Conservation (phyloP, 108 stramenopile genomes). For the Cyclotella atomus region DNA sequence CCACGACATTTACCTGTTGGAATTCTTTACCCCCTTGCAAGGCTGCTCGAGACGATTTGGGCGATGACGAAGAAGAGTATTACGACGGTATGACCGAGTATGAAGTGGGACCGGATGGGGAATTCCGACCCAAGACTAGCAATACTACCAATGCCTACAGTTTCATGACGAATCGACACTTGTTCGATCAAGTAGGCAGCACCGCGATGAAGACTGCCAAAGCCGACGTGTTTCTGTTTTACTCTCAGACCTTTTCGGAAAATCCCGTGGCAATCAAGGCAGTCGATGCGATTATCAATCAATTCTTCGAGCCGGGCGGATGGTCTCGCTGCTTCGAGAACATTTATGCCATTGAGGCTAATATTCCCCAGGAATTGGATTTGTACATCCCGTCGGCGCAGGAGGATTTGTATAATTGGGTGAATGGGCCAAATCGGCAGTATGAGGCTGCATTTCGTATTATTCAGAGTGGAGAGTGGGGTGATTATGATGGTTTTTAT, state of each 20-base stretch:
- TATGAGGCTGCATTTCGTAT: constrained; percentile 72
- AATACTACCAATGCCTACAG: constrained; percentile 16
- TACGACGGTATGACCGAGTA: constrained; percentile 26
- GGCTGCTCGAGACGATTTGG: constrained; percentile 56
- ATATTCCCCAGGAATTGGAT: constrained; percentile 62
- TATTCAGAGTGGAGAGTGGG: constrained; percentile 69
- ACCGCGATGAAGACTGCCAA: constrained; percentile 52
- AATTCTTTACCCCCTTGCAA: constrained; percentile 63
- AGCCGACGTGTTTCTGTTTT: constrained; percentile 75
- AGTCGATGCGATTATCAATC: constrained; percentile 63
- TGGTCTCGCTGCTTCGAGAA: constrained; percentile 71
- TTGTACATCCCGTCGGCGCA: constrained; percentile 57
- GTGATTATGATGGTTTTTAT: constrained; percentile 71
- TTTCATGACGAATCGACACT: constrained; percentile 7
- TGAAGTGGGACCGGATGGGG: constrained; percentile 25
- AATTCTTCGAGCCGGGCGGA: constrained; percentile 66
- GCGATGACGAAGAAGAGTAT: constrained; percentile 44
- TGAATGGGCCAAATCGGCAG: constrained; percentile 81
- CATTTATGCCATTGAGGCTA: constrained; percentile 68
- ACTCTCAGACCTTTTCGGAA: constrained; percentile 66
- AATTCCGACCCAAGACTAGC: constrained; percentile 17
- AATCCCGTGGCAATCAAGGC: constrained; percentile 60
- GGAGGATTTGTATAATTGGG: constrained; percentile 69
- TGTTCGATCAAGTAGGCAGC: constrained; percentile 58
- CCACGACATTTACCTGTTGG: constrained; percentile 65